Evolutionary conservation across 352 stramenopile genomes (phyloP).

Genomic region (Phytophthora pluvialis): DNA sequence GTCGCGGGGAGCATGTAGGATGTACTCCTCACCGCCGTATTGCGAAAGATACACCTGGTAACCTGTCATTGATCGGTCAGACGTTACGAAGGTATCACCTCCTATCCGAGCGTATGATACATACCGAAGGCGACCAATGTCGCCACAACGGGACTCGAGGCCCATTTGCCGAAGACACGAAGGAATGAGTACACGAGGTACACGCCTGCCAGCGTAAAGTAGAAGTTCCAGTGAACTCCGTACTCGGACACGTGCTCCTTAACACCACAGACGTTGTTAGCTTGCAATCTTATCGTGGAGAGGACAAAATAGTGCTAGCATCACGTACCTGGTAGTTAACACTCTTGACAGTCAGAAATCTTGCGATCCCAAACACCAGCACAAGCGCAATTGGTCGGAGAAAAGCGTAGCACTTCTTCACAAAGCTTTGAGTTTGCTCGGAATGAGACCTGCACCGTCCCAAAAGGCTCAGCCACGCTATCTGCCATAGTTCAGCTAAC

Average conservation of each 20-base stretch:
- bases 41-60: conserved; percentile 89
- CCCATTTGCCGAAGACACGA: conserved; percentile 52
- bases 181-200: conserved; percentile 78
- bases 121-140: conserved; percentile 51
- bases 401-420: conserved; percentile 56
- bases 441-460: conserved; percentile 15
- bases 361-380: conserved; percentile 65
- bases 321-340: conserved; percentile 83
- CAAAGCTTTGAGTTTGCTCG: conserved; percentile 18
- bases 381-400: conserved; percentile 75
- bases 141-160: conserved; percentile 50
- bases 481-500: background rate
- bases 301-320: background rate
- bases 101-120: background rate
- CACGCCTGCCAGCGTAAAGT: conserved; percentile 94
- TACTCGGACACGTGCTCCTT: conserved; percentile 98
- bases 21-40: conserved; percentile 76
- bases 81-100: background rate
- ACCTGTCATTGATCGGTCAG: conserved; percentile 29
- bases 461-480: background rate
- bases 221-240: conserved; percentile 99
- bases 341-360: conserved; percentile 83
- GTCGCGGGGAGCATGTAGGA: conserved; percentile 70
- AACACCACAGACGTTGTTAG: conserved; percentile 15
- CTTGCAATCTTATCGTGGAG: background rate